Evolutionary conservation across 768 basidiomycete genomes (phyloP).

Genomic region (Tricholoma flavovirens): DNA sequence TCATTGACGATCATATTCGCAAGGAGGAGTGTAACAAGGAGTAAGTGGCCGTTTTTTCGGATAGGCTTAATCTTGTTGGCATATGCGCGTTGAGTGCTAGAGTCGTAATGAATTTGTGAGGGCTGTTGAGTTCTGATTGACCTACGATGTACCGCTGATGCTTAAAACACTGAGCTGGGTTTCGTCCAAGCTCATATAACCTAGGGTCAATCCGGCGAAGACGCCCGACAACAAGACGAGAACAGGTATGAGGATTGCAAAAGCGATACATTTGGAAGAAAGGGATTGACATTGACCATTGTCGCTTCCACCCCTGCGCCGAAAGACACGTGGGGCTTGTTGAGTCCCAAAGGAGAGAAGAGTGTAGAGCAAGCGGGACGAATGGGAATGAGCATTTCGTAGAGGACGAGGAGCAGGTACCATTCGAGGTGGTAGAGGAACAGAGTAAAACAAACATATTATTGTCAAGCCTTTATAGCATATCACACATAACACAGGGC

Average conservation of each 20-base stretch:
- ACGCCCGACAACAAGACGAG: slow-evolving; percentile 79
- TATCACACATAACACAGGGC: no score
- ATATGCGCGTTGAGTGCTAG: slow-evolving; percentile 72
- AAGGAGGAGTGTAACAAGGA: slow-evolving; percentile 77
- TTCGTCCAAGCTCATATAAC: slow-evolving; percentile 90
- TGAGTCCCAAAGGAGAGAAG: slow-evolving; percentile 37
- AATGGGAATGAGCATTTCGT: slow-evolving; percentile 27
- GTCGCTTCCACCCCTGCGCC: slow-evolving; percentile 7
- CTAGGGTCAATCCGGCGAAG: slow-evolving; percentile 88
- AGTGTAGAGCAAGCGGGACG: slow-evolving; percentile 41
- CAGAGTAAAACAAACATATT: not conserved
- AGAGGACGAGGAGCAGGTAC: slow-evolving; percentile 34
- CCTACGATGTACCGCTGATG: slow-evolving; percentile 79
- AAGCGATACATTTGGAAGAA: slow-evolving; percentile 27
- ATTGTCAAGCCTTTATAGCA: not conserved
- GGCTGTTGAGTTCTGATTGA: slow-evolving; percentile 3
- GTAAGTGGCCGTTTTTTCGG: slow-evolving; percentile 74
- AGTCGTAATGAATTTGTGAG: not conserved
- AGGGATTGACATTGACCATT: not conserved
- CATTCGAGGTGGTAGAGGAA: slow-evolving; percentile 30
- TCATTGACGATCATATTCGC: slow-evolving; percentile 94
- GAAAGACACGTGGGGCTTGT: slow-evolving; percentile 39
- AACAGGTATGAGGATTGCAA: slow-evolving; percentile 53
- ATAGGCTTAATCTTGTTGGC: slow-evolving; percentile 86
- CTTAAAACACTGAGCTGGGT: slow-evolving; percentile 86